These are phyloP conservation scores for Choiromyces venosus DNA, from an alignment of 495 filamentous ascomycete genomes.

Conservation along the genomic window DNA sequence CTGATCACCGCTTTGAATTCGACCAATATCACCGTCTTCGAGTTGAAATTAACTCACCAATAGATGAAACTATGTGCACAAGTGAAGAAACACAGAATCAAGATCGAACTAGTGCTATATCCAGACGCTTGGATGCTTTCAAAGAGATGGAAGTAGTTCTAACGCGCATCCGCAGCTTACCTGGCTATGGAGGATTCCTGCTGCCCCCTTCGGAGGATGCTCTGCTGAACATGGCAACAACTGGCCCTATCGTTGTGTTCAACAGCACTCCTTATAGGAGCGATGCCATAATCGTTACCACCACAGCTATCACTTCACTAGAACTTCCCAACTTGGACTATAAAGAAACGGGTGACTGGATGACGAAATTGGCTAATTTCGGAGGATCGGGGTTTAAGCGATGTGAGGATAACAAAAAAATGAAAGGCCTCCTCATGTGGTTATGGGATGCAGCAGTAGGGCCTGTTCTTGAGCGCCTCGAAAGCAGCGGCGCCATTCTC, in stretches of 20 bases:
- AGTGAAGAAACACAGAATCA: no score
- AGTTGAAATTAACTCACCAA: no score
- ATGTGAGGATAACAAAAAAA: constrained; percentile 7
- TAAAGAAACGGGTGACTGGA: constrained; percentile 5
- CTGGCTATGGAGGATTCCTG: constrained; percentile 7
- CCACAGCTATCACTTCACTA: no score
- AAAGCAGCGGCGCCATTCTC: no score
- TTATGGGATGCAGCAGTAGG: constrained; percentile 20
- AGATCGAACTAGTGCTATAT: no score
- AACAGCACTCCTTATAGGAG: constrained; percentile 10
- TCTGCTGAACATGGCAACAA: constrained; percentile 14
- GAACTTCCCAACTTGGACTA: not conserved
- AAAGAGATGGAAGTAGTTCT: no score
- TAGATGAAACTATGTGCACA: no score
- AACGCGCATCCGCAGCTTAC: no score
- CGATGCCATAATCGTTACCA: constrained; percentile 25
- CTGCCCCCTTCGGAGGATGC: constrained; percentile 6
- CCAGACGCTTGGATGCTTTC: no score
- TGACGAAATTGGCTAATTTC: not conserved
- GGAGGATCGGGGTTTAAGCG: not conserved
- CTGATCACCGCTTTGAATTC: no score
- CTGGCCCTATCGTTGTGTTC: constrained; percentile 17
- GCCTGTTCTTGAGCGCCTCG: no score
- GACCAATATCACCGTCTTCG: no score
- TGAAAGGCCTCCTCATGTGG: constrained; percentile 15